Percentiles rank a stretch among this genome's conserved stretches.
Evolutionary conservation across 148 eudicot genomes (phyloP).

Genomic region (Beta vulgaris): DNA sequence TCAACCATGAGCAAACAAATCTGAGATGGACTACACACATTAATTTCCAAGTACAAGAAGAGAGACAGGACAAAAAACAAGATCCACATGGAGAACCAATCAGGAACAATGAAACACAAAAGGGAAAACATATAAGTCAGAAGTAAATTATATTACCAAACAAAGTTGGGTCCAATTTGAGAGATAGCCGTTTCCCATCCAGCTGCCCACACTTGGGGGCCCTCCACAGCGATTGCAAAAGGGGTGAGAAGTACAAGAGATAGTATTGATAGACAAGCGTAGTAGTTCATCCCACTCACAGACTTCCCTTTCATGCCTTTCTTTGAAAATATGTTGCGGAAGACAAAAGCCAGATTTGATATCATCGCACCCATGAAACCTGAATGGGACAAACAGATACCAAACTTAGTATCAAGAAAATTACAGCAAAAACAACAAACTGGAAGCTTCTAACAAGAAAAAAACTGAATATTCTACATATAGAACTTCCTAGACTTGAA

Average conservation of each 20-base stretch:
- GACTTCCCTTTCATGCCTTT: slow-evolving; percentile 87
- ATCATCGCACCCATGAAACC: slow-evolving; percentile 91
- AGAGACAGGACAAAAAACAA: slow-evolving; percentile 18
- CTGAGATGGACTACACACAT: background rate
- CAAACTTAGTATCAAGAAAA: slow-evolving; percentile 22
- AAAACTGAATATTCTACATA: background rate
- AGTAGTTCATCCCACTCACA: slow-evolving; percentile 86
- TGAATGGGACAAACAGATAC: slow-evolving; percentile 30
- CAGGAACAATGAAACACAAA: no score
- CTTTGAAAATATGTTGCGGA: slow-evolving; percentile 83
- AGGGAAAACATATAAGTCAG: background rate
- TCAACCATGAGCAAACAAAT: background rate
- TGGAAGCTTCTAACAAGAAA: background rate
- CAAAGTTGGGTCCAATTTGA: slow-evolving; percentile 65
- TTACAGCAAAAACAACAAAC: background rate
- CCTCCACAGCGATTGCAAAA: slow-evolving; percentile 80
- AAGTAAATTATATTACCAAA: slow-evolving; percentile 44
- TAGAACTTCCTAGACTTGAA: background rate
- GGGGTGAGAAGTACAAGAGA: slow-evolving; percentile 70
- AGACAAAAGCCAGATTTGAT: slow-evolving; percentile 78
- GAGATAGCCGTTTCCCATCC: slow-evolving; percentile 68
- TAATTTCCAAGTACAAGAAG: background rate
- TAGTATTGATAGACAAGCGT: slow-evolving; percentile 71
- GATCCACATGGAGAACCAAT: slow-evolving; percentile 3
- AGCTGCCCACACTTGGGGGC: slow-evolving; percentile 75